Evolutionary conservation across 257 asterid species (phyloP).

Genomic region (Solanum gandarillasii): DNA sequence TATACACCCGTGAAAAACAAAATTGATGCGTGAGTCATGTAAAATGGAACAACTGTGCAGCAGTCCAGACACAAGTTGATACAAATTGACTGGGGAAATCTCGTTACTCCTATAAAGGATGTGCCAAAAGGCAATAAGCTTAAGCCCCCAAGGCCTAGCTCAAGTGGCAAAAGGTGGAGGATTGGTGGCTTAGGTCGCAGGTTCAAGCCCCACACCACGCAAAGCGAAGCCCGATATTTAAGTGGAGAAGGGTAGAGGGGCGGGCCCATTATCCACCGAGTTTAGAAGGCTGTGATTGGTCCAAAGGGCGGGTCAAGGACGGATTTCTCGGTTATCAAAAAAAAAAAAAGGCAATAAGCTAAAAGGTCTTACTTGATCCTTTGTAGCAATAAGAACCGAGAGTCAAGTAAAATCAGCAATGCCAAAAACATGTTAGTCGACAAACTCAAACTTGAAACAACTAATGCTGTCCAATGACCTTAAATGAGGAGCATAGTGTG

Average conservation of each 20-base stretch:
- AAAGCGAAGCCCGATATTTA: no score
- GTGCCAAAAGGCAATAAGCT: background rate
- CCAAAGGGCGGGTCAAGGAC: no score
- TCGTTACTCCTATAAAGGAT: background rate
- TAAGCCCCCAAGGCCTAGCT: background rate
- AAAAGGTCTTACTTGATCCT: background rate
- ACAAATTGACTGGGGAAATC: background rate
- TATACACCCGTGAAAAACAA: background rate
- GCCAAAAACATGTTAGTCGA: background rate
- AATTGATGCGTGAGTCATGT: background rate
- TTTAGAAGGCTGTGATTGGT: no score
- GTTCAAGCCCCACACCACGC: no score
- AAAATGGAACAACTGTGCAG: background rate
- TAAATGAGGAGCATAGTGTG: background rate
- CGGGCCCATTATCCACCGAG: no score
- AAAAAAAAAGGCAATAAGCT: background rate
- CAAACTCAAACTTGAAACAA: background rate
- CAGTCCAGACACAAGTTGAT: background rate
- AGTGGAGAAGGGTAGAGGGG: no score
- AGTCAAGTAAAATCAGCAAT: background rate
- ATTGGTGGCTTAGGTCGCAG: no score
- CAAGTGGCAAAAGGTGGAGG: no score
- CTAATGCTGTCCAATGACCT: background rate
- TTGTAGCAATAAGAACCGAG: background rate
- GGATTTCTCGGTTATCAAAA: no score